Evolutionary conservation across 805 yeast genomes (phyloP).

Genomic region (Nakazawaea ambrosiae): DNA sequence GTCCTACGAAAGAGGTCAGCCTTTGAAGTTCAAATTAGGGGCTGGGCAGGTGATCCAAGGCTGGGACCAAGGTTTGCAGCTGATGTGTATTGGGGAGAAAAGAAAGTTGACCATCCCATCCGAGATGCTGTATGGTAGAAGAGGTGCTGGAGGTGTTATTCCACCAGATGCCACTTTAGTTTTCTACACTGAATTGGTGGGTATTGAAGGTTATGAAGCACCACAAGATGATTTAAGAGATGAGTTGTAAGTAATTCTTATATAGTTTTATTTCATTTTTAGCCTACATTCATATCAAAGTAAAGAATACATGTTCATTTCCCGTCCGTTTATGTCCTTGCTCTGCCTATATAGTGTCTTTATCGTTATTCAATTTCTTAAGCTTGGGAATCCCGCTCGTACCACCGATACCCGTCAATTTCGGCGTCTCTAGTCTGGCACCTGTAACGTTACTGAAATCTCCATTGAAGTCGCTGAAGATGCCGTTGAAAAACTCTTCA

Average conservation of each 20-base stretch:
- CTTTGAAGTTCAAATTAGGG: constrained; percentile 71
- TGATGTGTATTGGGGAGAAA: constrained; percentile 84
- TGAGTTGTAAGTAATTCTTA: constrained; percentile 4
- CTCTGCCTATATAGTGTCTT: constrained; percentile 1
- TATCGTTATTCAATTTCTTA: constrained; percentile 3
- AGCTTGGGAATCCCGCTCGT: not conserved
- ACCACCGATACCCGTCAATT: constrained; percentile 4
- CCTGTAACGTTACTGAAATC: constrained; percentile 7
- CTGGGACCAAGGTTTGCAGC: constrained; percentile 77
- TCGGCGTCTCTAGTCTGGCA: constrained; percentile 8
- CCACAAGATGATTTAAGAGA: constrained; percentile 7
- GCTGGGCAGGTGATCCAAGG: constrained; percentile 76
- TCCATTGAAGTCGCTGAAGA: constrained; percentile 21
- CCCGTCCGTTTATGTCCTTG: not conserved
- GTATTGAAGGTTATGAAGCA: constrained; percentile 30
- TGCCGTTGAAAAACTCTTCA: constrained; percentile 50
- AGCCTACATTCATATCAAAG: not conserved
- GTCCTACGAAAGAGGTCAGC: constrained; percentile 55
- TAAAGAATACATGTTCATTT: not conserved
- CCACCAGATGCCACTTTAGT: constrained; percentile 73
- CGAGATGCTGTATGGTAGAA: constrained; percentile 65
- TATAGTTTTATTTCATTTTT: not conserved
- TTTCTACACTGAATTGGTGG: constrained; percentile 60
- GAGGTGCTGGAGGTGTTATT: constrained; percentile 71
- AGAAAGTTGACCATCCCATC: constrained; percentile 78